These are phyloP conservation scores for Sugiyamaella americana DNA, from an alignment of 805 yeast genomes.

Conservation along the genomic window DNA sequence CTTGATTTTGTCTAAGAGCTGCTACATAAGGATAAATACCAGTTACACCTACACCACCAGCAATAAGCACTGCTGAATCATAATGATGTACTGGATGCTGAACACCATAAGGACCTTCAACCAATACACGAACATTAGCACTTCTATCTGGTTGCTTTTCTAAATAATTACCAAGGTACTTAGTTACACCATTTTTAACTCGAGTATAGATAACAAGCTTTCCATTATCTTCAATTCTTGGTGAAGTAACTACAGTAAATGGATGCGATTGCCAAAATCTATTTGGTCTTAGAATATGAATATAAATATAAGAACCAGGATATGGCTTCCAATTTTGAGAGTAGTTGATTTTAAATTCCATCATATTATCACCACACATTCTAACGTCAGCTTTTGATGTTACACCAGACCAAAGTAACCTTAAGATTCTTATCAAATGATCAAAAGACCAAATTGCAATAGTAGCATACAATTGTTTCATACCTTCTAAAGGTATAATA, in stretches of 20 bases:
- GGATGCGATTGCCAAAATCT: constrained; percentile 73
- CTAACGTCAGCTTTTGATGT: constrained; percentile 24
- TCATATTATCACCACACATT: constrained; percentile 1
- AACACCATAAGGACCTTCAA: constrained; percentile 74
- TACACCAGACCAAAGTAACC: constrained; percentile 54
- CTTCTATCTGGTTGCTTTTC: constrained; percentile 4
- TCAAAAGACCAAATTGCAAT: constrained; percentile 69
- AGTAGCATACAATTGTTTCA: constrained; percentile 46
- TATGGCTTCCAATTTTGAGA: constrained; percentile 45
- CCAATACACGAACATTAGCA: constrained; percentile 18
- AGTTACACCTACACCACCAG: constrained; percentile 76
- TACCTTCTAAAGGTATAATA: constrained; percentile 38
- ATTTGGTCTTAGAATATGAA: constrained; percentile 48
- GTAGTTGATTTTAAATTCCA: constrained; percentile 27
- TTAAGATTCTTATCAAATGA: constrained; percentile 48
- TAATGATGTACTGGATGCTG: constrained; percentile 44
- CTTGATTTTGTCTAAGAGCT: constrained; percentile 8
- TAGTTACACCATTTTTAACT: constrained; percentile 19
- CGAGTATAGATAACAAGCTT: constrained; percentile 14
- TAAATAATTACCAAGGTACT: constrained; percentile 9
- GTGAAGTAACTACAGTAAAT: constrained; percentile 40
- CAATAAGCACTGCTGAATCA: constrained; percentile 51
- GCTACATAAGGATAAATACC: constrained; percentile 44
- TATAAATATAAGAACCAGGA: constrained; percentile 53
- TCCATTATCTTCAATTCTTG: constrained; percentile 11